These are phyloP conservation scores for Aspergillus phoenicis DNA, from an alignment of 2,329 filamentous ascomycete genomes.

Conservation along the genomic window DNA sequence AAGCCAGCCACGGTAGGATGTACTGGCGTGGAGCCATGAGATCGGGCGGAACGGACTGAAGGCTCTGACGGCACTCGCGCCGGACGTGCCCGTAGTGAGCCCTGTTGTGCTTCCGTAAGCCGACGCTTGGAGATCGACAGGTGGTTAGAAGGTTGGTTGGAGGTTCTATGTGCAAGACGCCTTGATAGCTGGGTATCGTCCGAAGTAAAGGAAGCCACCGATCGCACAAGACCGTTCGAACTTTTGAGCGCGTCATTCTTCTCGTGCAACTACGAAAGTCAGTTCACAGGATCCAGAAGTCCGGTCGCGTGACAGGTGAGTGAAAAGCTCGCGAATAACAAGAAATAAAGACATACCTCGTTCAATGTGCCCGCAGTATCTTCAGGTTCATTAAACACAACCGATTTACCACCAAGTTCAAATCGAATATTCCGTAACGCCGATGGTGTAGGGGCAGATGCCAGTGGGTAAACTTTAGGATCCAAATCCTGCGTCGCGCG, in stretches of 20 bases:
- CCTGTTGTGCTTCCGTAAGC: slow-evolving; percentile 57
- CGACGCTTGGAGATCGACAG: slow-evolving; percentile 47
- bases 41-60: slow-evolving; percentile 51
- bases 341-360: slow-evolving; percentile 49
- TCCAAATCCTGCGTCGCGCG: slow-evolving; percentile 73
- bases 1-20: slow-evolving; percentile 38
- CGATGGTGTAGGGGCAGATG: slow-evolving; percentile 76
- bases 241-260: slow-evolving; percentile 48
- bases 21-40: slow-evolving; percentile 30
- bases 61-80: slow-evolving; percentile 50
- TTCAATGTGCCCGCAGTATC: slow-evolving; percentile 56
- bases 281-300: slow-evolving; percentile 8
- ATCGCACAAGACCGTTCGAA: slow-evolving; percentile 53
- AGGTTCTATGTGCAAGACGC: slow-evolving; percentile 28
- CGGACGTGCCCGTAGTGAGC: slow-evolving; percentile 37
- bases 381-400: slow-evolving; percentile 66
- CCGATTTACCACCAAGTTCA: slow-evolving; percentile 63
- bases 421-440: slow-evolving; percentile 78
- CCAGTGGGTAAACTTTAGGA: slow-evolving; percentile 86
- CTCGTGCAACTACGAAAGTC: slow-evolving; percentile 44
- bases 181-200: slow-evolving; percentile 37
- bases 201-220: slow-evolving; percentile 47
- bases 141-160: slow-evolving; percentile 28
- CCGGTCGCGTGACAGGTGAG: background rate
- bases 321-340: background rate